Percentiles rank a stretch among this genome's conserved stretches.
These are phyloP conservation scores for Nephelium lappaceum DNA, from an alignment of 345 rosid species.

Conservation along the genomic window DNA sequence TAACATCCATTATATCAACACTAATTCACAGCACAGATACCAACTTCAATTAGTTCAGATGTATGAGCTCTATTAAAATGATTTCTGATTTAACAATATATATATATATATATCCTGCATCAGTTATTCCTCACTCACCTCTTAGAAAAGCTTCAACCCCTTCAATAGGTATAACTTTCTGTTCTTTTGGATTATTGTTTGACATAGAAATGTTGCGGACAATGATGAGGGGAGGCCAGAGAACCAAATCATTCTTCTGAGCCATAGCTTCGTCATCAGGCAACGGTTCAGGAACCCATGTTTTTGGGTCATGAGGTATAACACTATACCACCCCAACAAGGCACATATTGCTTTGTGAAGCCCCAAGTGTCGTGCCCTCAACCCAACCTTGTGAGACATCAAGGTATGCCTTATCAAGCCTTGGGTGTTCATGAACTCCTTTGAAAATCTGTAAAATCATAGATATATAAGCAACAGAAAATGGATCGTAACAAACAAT, in stretches of 20 bases:
- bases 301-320: conserved; percentile 40
- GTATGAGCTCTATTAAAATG: neutral
- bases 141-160: conserved; percentile 52
- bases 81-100: neutral
- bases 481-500: neutral
- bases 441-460: conserved; percentile 46
- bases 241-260: conserved; percentile 53
- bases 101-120: too few species aligned
- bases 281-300: conserved; percentile 48
- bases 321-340: conserved; percentile 54
- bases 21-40: neutral
- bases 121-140: conserved; percentile 30
- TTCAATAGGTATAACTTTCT: conserved; percentile 53
- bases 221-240: conserved; percentile 55
- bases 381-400: conserved; percentile 58
- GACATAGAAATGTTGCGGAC: conserved; percentile 59
- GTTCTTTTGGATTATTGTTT: conserved; percentile 45
- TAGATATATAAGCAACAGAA: neutral
- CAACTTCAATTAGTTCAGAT: neutral
- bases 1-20: neutral
- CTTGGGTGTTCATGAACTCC: conserved; percentile 50
- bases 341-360: conserved; percentile 59
- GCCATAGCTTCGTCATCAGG: conserved; percentile 44
- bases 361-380: conserved; percentile 56
- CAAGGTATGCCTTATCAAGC: conserved; percentile 54